These are phyloP conservation scores for Macrophomina pseudophaseolina DNA, from an alignment of 2,329 filamentous ascomycete species.

Conservation along the genomic window DNA sequence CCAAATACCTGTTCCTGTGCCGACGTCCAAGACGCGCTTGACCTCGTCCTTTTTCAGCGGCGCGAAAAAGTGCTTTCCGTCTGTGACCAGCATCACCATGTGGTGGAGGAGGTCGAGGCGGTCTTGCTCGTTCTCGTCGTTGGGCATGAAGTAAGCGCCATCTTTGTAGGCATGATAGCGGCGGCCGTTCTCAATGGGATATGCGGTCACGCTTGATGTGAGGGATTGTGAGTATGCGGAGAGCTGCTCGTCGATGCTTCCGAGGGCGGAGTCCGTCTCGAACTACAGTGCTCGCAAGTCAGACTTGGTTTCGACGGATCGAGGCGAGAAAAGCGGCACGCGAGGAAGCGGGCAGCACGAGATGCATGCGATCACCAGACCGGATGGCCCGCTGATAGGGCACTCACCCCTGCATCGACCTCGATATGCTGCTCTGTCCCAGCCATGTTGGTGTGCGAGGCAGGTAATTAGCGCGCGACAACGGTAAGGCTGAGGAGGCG, in stretches of 20 bases:
- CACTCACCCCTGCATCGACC: conserved; percentile 12
- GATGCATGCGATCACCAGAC: neutral
- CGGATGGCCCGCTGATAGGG: neutral
- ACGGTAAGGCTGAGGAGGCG: neutral
- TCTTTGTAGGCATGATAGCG: conserved; percentile 37
- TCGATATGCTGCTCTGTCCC: conserved; percentile 10
- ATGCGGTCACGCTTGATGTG: conserved; percentile 29
- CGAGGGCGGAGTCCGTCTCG: conserved; percentile 8
- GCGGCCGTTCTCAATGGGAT: conserved; percentile 35
- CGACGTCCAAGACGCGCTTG: conserved; percentile 34
- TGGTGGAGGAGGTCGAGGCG: conserved; percentile 38
- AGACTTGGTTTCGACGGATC: neutral
- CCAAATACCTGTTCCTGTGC: conserved; percentile 41
- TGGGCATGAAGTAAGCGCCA: conserved; percentile 37
- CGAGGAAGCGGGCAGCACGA: neutral
- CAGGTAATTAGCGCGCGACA: neutral
- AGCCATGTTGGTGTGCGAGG: neutral
- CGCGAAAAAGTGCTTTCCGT: conserved; percentile 34
- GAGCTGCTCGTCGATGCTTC: conserved; percentile 13
- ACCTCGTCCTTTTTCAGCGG: conserved; percentile 27
- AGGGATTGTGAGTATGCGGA: conserved; percentile 23
- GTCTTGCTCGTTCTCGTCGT: conserved; percentile 41
- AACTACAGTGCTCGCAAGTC: neutral
- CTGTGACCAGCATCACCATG: conserved; percentile 35
- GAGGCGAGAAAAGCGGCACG: too few relatives aligned